Evolutionary conservation across 768 basidiomycete species (phyloP).

Genomic region (Lanmaoa pseudosensibilis): DNA sequence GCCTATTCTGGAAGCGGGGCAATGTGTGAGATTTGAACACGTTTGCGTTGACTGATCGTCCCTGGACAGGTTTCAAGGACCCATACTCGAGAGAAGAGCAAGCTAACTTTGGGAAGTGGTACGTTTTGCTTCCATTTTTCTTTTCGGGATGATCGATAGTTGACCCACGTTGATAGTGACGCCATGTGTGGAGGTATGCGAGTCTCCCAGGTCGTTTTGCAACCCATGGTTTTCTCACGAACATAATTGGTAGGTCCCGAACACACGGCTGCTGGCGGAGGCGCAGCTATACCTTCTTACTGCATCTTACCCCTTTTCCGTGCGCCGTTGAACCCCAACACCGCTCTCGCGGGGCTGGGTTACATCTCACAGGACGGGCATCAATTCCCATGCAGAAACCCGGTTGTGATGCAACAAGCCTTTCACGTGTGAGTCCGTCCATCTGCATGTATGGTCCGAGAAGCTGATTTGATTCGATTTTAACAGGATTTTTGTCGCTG

Average conservation of each 20-base stretch:
- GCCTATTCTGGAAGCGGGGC: constrained; percentile 54
- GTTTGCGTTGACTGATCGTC: not conserved
- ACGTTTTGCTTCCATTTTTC: constrained; percentile 10
- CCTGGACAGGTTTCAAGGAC: constrained; percentile 54
- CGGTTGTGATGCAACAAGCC: constrained; percentile 49
- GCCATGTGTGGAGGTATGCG: constrained; percentile 48
- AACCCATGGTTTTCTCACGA: not conserved
- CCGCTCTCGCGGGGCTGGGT: constrained; percentile 35
- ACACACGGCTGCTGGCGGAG: constrained; percentile 41
- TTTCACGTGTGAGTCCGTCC: constrained; percentile 55
- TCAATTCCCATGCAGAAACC: constrained; percentile 53
- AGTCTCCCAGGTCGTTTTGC: not conserved
- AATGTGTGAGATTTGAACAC: constrained; percentile 35
- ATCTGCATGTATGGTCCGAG: fast-evolving
- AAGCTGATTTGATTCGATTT: not conserved
- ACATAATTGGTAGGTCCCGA: constrained; percentile 42
- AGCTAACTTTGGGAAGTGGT: constrained; percentile 54
- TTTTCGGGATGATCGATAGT: not conserved
- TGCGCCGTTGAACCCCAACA: constrained; percentile 30
- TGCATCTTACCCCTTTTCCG: constrained; percentile 59
- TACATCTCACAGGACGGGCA: constrained; percentile 61
- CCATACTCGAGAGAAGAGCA: constrained; percentile 63
- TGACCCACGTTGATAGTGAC: constrained; percentile 36
- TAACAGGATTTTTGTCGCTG: constrained; percentile 54
- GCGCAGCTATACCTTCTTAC: constrained; percentile 49